These are phyloP conservation scores for Ophiosphaerella herpotricha DNA, from an alignment of 2,329 filamentous ascomycete genomes.

Conservation along the genomic window DNA sequence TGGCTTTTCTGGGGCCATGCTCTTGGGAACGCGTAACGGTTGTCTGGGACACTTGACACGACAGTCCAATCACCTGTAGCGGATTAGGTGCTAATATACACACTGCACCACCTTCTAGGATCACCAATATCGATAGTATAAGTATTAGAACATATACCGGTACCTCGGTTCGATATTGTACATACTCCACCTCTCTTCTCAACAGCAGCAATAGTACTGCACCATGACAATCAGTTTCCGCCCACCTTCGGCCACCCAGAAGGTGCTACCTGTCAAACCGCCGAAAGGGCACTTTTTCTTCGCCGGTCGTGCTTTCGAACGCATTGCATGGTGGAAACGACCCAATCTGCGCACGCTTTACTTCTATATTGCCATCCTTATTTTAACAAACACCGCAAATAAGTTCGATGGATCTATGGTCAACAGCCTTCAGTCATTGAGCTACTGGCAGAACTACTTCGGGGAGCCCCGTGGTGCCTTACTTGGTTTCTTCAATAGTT, in stretches of 20 bases:
- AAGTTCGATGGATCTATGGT: conserved; percentile 61
- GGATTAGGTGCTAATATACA: no score
- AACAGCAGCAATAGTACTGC: background rate
- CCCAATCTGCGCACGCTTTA: conserved; percentile 16
- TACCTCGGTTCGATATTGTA: background rate
- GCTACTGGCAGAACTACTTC: conserved; percentile 28
- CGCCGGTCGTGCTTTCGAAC: conserved; percentile 11
- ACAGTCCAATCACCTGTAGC: background rate
- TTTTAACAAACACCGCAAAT: conserved; percentile 44
- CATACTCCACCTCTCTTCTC: background rate
- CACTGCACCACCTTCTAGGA: background rate
- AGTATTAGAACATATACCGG: background rate
- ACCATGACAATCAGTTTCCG: conserved; percentile 8
- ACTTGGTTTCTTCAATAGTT: conserved; percentile 31
- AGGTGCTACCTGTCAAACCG: conserved; percentile 14
- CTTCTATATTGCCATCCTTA: conserved; percentile 13
- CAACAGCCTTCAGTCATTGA: conserved; percentile 31
- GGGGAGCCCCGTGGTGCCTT: conserved; percentile 27
- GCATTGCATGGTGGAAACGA: conserved; percentile 13
- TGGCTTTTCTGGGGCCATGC: conserved; percentile 3
- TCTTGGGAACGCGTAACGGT: background rate
- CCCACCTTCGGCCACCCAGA: conserved; percentile 13
- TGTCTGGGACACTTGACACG: background rate
- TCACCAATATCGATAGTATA: background rate
- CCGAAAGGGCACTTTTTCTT: conserved; percentile 21